Evolutionary conservation across 1,284 basidiomycete genomes (phyloP).

Genomic region (Meripilus lineatus): DNA sequence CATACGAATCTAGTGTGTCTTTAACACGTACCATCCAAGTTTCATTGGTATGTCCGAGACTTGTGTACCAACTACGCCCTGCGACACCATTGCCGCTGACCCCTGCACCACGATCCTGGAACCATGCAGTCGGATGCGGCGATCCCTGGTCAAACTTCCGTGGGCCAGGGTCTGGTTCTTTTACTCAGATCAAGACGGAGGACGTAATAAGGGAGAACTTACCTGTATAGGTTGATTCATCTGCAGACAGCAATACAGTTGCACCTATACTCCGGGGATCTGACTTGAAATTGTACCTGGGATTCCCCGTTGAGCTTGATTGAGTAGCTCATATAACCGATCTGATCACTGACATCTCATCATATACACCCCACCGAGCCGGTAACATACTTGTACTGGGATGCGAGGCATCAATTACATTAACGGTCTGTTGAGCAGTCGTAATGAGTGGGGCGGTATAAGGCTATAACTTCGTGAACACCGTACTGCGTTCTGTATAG

Average conservation of each 20-base stretch:
- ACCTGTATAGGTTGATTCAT: slow-evolving; percentile 66
- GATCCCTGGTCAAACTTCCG: slow-evolving; percentile 52
- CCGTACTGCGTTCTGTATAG: slow-evolving; percentile 48
- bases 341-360: slow-evolving; percentile 48
- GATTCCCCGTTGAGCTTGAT: background rate
- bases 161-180: slow-evolving; percentile 38
- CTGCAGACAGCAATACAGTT: slow-evolving; percentile 59
- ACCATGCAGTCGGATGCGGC: slow-evolving; percentile 77
- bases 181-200: background rate
- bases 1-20: background rate
- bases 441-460: too few species aligned
- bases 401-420: slow-evolving; percentile 56
- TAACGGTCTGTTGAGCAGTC: slow-evolving; percentile 44
- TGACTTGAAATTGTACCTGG: slow-evolving; percentile 73
- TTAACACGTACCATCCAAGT: slow-evolving; percentile 52
- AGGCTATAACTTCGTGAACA: background rate
- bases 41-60: slow-evolving; percentile 69
- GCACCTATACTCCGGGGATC: slow-evolving; percentile 69
- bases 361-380: slow-evolving; percentile 54
- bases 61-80: slow-evolving; percentile 81
- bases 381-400: slow-evolving; percentile 66
- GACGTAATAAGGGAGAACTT: slow-evolving; percentile 1
- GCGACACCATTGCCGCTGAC: slow-evolving; percentile 37
- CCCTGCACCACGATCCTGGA: slow-evolving; percentile 64
- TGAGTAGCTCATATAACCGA: background rate